Evolutionary conservation across 2,329 filamentous ascomycete genomes (phyloP).

Genomic region (Botrytis fragariae): DNA sequence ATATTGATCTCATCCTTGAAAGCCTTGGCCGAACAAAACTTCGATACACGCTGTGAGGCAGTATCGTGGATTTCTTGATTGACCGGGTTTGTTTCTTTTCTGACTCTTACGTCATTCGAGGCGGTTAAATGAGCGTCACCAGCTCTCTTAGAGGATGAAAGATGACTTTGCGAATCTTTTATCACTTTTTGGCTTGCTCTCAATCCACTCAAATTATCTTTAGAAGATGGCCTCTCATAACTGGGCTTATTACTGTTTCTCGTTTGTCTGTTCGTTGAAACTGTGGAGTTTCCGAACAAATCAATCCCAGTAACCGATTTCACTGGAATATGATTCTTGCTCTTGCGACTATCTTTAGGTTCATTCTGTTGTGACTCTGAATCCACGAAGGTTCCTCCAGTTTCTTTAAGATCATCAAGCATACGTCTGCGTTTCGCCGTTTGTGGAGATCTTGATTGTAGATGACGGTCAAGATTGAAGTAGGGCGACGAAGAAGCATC

Average conservation of each 20-base stretch:
- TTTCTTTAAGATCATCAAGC: conserved; percentile 29
- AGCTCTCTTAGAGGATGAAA: background rate
- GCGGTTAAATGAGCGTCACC: background rate
- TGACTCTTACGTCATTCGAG: background rate
- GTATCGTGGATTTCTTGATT: conserved; percentile 9
- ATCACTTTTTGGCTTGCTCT: background rate
- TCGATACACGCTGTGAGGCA: conserved; percentile 15
- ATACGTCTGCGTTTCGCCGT: conserved; percentile 26
- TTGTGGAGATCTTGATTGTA: conserved; percentile 22
- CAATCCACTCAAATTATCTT: background rate
- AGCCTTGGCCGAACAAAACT: conserved; percentile 15
- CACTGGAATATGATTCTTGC: background rate
- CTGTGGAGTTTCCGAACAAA: conserved; percentile 25
- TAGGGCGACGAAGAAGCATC: conserved; percentile 34
- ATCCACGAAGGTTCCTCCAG: conserved; percentile 17
- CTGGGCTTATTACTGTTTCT: background rate
- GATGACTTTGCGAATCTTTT: too few species aligned
- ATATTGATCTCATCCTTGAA: background rate
- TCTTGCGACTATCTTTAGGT: background rate
- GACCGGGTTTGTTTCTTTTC: conserved; percentile 5
- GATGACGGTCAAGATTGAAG: conserved; percentile 34
- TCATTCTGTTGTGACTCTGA: background rate
- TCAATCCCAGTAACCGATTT: conserved; percentile 24
- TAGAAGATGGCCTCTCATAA: background rate
- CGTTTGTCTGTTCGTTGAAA: background rate